Evolutionary conservation across 2,329 filamentous ascomycete species (phyloP).

Genomic region (Aspergillus candidus): DNA sequence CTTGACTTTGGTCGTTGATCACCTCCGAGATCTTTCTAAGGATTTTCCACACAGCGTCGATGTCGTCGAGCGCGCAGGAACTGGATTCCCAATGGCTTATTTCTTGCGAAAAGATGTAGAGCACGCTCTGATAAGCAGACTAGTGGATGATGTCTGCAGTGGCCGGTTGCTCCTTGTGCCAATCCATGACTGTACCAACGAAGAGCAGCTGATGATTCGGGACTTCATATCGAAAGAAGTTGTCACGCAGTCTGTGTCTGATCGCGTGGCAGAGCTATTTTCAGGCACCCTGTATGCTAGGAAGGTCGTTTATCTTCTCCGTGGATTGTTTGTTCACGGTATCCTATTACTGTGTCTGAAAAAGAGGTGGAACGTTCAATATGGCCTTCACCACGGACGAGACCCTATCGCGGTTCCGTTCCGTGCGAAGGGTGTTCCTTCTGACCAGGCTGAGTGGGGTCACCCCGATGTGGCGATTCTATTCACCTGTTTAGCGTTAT

Average conservation of each 20-base stretch:
- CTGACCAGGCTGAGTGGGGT: conserved; percentile 58
- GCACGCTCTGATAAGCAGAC: conserved; percentile 35
- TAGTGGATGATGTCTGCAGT: conserved; percentile 39
- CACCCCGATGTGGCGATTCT: conserved; percentile 63
- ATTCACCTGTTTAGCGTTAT: conserved; percentile 61
- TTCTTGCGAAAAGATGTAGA: conserved; percentile 49
- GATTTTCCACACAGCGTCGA: conserved; percentile 46
- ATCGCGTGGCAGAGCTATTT: conserved; percentile 25
- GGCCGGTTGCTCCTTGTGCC: conserved; percentile 25
- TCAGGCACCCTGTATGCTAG: conserved; percentile 21
- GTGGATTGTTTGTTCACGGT: conserved; percentile 56
- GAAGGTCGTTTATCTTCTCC: conserved; percentile 49
- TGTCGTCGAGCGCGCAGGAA: conserved; percentile 34
- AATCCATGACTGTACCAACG: conserved; percentile 10
- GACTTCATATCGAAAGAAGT: conserved; percentile 27
- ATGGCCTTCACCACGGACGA: conserved; percentile 51
- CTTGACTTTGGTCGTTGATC: conserved; percentile 36
- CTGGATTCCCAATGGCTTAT: conserved; percentile 52
- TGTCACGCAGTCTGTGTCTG: conserved; percentile 12
- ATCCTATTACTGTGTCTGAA: conserved; percentile 56
- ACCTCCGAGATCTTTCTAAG: conserved; percentile 31
- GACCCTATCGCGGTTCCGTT: conserved; percentile 55
- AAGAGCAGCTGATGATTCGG: conserved; percentile 21
- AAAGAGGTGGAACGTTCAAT: conserved; percentile 64
- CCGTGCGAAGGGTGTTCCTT: conserved; percentile 59